A percentile compares a stretch with the other conserved stretches of the same genome.
phyloP scores from a whole-genome alignment of 371 early-diverging fungal species.

The Parasitella parasitica region DNA sequence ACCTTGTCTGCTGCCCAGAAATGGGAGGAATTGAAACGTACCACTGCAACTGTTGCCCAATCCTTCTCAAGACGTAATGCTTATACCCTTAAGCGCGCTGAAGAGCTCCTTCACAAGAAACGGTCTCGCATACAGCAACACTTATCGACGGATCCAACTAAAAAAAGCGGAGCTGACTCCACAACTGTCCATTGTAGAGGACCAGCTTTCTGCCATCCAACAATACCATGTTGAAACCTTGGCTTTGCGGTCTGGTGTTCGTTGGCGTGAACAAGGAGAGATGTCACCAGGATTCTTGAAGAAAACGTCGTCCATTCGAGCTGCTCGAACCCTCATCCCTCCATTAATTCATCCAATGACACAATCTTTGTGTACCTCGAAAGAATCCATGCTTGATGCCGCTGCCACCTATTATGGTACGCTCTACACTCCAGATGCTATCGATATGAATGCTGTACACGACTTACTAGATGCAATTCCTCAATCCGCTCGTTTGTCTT shows the following conservation, averaged over 20 bases:
- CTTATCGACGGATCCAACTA: neutral
- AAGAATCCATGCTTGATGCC: slow-evolving; percentile 1
- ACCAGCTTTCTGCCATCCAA: neutral
- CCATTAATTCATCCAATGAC: neutral
- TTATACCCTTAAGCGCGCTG: neutral
- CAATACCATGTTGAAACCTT: slow-evolving; percentile 5
- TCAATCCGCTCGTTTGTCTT: neutral
- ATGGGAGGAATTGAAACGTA: slow-evolving; percentile 8
- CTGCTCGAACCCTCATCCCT: neutral
- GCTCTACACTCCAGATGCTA: neutral
- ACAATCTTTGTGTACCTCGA: neutral
- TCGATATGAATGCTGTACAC: neutral
- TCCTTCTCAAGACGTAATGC: neutral
- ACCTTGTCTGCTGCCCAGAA: neutral
- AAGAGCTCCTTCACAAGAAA: neutral
- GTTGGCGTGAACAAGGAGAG: slow-evolving; percentile 4
- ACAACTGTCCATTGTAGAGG: slow-evolving; percentile 3
- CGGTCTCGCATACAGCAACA: neutral
- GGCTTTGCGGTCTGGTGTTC: slow-evolving; percentile 1
- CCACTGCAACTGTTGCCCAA: neutral
- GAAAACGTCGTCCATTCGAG: neutral
- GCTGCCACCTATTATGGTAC: neutral
- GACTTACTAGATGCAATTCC: neutral
- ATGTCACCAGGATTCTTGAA: slow-evolving; percentile 3
- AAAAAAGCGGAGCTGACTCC: neutral